Evolutionary conservation across 2,329 filamentous ascomycete species (phyloP).

Genomic region (Trichoderma hamatum): DNA sequence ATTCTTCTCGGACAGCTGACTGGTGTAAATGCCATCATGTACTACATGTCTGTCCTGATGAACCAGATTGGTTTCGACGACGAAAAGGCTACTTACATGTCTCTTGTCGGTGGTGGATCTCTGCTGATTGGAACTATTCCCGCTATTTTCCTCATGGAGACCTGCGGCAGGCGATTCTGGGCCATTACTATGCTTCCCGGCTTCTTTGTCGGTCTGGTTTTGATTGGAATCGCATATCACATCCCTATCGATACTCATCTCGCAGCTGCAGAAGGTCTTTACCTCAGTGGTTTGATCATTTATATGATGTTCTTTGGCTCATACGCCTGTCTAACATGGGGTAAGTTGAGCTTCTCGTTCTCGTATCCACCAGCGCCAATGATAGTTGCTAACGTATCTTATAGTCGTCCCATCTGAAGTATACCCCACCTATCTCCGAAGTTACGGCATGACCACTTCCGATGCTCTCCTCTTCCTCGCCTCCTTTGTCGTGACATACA

Average conservation of each 20-base stretch:
- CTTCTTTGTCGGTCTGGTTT: conserved; percentile 69
- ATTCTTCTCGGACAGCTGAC: conserved; percentile 71
- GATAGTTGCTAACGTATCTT: not conserved
- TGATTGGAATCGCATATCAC: conserved; percentile 67
- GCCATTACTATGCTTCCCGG: conserved; percentile 71
- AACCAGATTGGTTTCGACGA: conserved; percentile 66
- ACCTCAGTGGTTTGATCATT: conserved; percentile 67
- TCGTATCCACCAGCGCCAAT: not conserved
- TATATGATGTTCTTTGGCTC: conserved; percentile 72
- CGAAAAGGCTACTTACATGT: conserved; percentile 71
- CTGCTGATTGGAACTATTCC: conserved; percentile 70
- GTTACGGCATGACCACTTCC: conserved; percentile 73
- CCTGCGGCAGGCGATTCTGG: conserved; percentile 74
- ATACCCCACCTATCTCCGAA: conserved; percentile 72
- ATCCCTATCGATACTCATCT: conserved; percentile 52
- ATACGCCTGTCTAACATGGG: conserved; percentile 66
- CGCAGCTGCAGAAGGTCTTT: conserved; percentile 58
- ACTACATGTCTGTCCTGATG: conserved; percentile 73
- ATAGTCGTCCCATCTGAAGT: conserved; percentile 66
- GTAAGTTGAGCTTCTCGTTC: conserved; percentile 28
- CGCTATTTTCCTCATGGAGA: conserved; percentile 71
- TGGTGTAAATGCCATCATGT: conserved; percentile 71
- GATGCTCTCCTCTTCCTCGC: conserved; percentile 70
- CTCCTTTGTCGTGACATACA: conserved; percentile 75
- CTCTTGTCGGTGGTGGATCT: conserved; percentile 69